A percentile compares a stretch with the other conserved stretches of the same genome.
These are phyloP conservation scores for Collybia sordida DNA, from an alignment of 768 basidiomycete genomes.

Conservation along the genomic window DNA sequence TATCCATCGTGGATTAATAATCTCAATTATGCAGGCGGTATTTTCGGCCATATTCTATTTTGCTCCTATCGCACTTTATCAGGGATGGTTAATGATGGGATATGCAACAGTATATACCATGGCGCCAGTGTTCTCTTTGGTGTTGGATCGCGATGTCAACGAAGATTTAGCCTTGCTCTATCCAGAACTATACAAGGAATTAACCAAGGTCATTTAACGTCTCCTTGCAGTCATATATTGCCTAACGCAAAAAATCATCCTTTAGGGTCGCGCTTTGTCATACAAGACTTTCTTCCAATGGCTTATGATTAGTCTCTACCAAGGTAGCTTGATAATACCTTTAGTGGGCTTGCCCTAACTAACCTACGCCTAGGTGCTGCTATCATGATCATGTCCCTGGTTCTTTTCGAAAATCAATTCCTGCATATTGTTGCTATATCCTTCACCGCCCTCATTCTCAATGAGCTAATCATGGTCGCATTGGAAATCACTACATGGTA, in stretches of 20 bases:
- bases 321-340: constrained; percentile 53
- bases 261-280: constrained; percentile 86
- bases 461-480: constrained; percentile 99
- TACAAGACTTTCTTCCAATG: constrained; percentile 99
- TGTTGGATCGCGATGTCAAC: constrained; percentile 93
- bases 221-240: too few relatives aligned
- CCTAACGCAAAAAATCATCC: background rate
- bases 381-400: constrained; percentile 97
- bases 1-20: constrained; percentile 95
- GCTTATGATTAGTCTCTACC: constrained; percentile 97
- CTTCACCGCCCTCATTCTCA: constrained; percentile 92
- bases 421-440: constrained; percentile 98
- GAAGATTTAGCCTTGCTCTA: constrained; percentile 94
- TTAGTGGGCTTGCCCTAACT: too few relatives aligned
- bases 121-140: constrained; percentile 97
- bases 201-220: constrained; percentile 99
- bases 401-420: constrained; percentile 96
- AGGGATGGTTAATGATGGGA: constrained; percentile 97
- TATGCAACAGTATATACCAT: constrained; percentile 97
- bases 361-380: constrained; percentile 65
- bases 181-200: constrained; percentile 96
- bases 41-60: constrained; percentile 93
- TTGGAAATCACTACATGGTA: constrained; percentile 97
- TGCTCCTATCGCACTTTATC: constrained; percentile 95
- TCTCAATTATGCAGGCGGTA: constrained; percentile 97